Evolutionary conservation across 1,139 yeast genomes (phyloP).

Genomic region (Tardiomyces blankii): DNA sequence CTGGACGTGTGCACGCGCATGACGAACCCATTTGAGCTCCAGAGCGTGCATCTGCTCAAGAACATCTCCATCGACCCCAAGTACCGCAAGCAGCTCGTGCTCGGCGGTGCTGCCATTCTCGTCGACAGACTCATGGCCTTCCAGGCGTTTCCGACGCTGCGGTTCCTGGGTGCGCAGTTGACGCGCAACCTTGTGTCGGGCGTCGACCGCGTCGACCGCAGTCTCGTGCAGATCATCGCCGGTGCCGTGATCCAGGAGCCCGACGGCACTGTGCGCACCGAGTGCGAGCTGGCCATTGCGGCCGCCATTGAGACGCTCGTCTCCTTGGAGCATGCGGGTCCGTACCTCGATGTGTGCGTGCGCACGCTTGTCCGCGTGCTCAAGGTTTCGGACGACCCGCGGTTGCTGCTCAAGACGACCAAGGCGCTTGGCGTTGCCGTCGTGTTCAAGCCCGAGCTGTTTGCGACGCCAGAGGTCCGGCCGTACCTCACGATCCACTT

Average conservation of each 20-base stretch:
- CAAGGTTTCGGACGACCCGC: background rate
- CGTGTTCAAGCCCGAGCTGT: background rate
- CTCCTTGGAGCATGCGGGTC: background rate
- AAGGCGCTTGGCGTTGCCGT: background rate
- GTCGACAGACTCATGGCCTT: constrained; percentile 11
- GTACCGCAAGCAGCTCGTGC: constrained; percentile 4
- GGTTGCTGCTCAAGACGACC: background rate
- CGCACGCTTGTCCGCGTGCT: background rate
- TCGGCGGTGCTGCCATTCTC: constrained; percentile 9
- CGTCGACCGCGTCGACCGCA: background rate
- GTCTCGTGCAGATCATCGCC: background rate
- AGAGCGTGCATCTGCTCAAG: constrained; percentile 17
- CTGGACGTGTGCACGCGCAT: constrained; percentile 3
- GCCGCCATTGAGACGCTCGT: background rate
- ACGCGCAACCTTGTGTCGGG: constrained; percentile 7
- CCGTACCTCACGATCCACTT: background rate
- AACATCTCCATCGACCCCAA: constrained; percentile 9
- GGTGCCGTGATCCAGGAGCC: background rate
- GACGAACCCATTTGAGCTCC: constrained; percentile 13
- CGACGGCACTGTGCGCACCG: background rate
- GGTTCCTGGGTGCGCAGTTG: constrained; percentile 10
- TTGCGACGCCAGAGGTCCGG: background rate
- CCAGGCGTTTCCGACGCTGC: constrained; percentile 9
- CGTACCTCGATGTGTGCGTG: background rate
- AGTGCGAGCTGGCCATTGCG: background rate